Evolutionary conservation across 2,329 filamentous ascomycete genomes (phyloP).

Genomic region (Colletotrichum destructivum): DNA sequence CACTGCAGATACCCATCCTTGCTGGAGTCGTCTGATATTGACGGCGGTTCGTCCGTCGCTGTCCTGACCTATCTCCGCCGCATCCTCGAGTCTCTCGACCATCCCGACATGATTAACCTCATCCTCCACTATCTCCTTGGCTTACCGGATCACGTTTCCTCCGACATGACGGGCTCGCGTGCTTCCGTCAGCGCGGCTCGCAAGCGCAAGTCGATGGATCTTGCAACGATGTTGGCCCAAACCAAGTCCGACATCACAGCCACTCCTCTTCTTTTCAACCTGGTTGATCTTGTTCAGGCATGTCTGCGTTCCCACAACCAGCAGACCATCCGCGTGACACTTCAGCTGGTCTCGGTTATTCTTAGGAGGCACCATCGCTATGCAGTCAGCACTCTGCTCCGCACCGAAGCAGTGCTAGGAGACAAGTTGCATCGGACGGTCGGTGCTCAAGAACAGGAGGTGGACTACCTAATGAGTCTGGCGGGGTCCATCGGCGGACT

Average conservation of each 20-base stretch:
- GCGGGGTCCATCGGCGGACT: constrained; percentile 79
- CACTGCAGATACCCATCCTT: constrained; percentile 86
- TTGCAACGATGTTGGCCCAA: constrained; percentile 83
- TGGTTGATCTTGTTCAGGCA: constrained; percentile 90
- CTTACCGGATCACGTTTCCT: constrained; percentile 72
- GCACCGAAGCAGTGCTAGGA: constrained; percentile 72
- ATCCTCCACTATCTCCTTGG: constrained; percentile 94
- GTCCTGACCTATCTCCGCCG: constrained; percentile 93
- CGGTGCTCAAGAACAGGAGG: constrained; percentile 82
- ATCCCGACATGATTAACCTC: constrained; percentile 93
- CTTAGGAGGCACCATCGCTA: constrained; percentile 91
- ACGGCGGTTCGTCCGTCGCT: constrained; percentile 95
- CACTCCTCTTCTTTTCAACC: constrained; percentile 91
- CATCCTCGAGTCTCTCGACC: constrained; percentile 91
- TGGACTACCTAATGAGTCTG: constrained; percentile 79
- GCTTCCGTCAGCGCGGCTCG: constrained; percentile 78
- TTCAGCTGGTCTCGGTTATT: constrained; percentile 89
- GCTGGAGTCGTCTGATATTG: constrained; percentile 95
- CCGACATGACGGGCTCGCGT: constrained; percentile 54
- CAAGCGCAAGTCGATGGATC: constrained; percentile 89
- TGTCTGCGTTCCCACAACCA: constrained; percentile 87
- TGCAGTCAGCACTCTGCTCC: constrained; percentile 82
- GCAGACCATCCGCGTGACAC: constrained; percentile 90
- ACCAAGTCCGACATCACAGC: constrained; percentile 77
- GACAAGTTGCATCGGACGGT: constrained; percentile 74